phyloP scores from a whole-genome alignment of 345 rosid species.

The Acer campestre region DNA sequence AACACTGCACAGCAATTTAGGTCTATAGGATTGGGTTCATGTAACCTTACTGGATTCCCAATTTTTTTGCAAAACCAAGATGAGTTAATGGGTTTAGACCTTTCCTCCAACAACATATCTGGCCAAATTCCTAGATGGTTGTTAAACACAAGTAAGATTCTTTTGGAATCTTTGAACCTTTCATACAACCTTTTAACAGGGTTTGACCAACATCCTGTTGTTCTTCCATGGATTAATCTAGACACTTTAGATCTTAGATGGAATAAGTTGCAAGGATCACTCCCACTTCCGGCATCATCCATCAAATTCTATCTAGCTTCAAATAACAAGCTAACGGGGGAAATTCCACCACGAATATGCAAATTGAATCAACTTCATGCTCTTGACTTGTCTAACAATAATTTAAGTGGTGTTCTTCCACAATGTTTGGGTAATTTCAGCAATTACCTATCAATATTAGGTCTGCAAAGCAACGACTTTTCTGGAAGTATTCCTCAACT shows the following conservation, averaged over 20 bases:
- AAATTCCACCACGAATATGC: neutral
- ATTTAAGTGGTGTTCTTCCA: too few relatives aligned
- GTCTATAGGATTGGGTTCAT: neutral
- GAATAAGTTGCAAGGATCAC: constrained; percentile 5
- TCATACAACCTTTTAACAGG: too few relatives aligned
- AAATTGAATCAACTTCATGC: too few relatives aligned
- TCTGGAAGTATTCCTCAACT: neutral
- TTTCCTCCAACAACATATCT: too few relatives aligned
- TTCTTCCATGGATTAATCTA: neutral
- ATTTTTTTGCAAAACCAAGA: neutral
- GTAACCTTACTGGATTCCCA: neutral
- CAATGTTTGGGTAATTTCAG: too few relatives aligned
- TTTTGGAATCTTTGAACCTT: neutral
- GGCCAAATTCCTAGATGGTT: neutral
- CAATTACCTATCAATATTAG: too few relatives aligned
- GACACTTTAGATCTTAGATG: neutral
- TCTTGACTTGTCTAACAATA: too few relatives aligned
- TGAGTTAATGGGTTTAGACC: neutral
- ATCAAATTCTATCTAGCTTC: fast-evolving
- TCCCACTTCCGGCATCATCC: constrained; percentile 19
- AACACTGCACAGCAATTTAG: neutral
- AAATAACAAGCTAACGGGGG: constrained; percentile 19
- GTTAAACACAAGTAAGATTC: neutral
- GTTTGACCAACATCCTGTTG: too few relatives aligned
- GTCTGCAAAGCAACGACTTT: too few relatives aligned